These are phyloP conservation scores for Irpex lacteus DNA, from an alignment of 1,284 basidiomycete genomes.

Conservation along the genomic window DNA sequence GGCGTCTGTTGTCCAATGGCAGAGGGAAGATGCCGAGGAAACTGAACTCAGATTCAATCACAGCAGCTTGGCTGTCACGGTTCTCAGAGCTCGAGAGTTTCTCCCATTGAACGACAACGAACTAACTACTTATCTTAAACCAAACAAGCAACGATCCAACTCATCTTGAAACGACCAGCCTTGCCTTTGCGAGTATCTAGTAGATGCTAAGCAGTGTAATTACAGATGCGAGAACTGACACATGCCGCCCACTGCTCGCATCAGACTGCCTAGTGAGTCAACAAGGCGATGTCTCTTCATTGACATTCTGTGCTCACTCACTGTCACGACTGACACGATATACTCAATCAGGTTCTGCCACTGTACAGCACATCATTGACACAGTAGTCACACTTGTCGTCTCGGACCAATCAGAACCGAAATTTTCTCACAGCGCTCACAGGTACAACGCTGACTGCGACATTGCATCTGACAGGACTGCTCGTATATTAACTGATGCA, in stretches of 20 bases:
- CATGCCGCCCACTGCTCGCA: background rate
- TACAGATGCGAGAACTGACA: background rate
- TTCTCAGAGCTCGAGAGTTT: too few relatives aligned
- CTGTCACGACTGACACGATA: background rate
- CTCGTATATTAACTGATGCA: background rate
- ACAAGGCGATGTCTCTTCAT: background rate
- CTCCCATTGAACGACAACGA: too few relatives aligned
- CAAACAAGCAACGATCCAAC: too few relatives aligned
- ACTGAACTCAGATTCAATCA: background rate
- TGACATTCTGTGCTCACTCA: background rate
- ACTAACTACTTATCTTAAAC: too few relatives aligned
- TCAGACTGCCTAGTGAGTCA: background rate
- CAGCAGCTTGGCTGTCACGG: background rate
- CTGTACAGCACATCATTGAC: background rate
- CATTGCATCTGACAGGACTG: background rate
- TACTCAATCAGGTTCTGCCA: background rate
- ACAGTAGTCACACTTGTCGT: background rate
- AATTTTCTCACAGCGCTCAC: background rate
- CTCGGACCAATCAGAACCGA: background rate
- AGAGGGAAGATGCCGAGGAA: background rate
- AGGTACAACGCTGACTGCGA: background rate
- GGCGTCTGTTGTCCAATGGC: too few relatives aligned
- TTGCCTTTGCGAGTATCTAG: too few relatives aligned
- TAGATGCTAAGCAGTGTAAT: too few relatives aligned
- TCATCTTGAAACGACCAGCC: too few relatives aligned